Base-by-base conservation (phyloP, 2,329 filamentous ascomycete species). In the Pyrenophora graminea region DNA sequence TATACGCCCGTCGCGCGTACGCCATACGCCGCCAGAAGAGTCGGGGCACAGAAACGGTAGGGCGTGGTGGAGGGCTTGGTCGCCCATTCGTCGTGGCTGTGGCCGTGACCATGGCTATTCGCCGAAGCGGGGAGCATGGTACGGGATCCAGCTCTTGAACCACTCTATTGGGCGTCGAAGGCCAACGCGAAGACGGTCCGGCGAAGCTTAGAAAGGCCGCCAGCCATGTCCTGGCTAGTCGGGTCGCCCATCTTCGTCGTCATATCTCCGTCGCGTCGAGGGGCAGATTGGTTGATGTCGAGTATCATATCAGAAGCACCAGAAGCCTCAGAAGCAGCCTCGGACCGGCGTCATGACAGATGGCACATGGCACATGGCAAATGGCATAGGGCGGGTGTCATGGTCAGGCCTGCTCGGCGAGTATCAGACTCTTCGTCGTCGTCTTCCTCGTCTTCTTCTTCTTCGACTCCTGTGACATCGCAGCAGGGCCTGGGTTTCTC, bases 111-210 rank as follows among this genome's bases (percentile, higher is more conserved):
- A 12, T 17, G 15, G n/a, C 42, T 36, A 57, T 52, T 55, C 39
- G 56, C 52, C n/a, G 34, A 21, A 18, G 49, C 27, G 27, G 32
- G 50, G 39, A 43, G 39, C 45, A 49, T 49, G 50, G 45, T 40
- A 52, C 50, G 50, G 50, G 39, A 52, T 49, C 42, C 54, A 55
- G 45, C 36, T 27, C 32, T 40, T 19, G 43, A 43, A 44, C 45
- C 49, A 48, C 45, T 52, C 39, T 32, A 48, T 44, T 52, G 49
- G 49, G 45, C 45, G 45, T 39, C 23, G 44, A 33, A 36, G 30
- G 42, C 53, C 46, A 53, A 23, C 34, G 30, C 39, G 46, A 50
- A 39, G 42, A 36, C 18, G 23, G 43, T 13, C 34, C 34, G 43
- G 33, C 34, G 18, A 21, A 45, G 34, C 21, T 25, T 36, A 31